Evolutionary conservation across 805 yeast genomes (phyloP).

Genomic region (Saccharomycopsis fodiens): DNA sequence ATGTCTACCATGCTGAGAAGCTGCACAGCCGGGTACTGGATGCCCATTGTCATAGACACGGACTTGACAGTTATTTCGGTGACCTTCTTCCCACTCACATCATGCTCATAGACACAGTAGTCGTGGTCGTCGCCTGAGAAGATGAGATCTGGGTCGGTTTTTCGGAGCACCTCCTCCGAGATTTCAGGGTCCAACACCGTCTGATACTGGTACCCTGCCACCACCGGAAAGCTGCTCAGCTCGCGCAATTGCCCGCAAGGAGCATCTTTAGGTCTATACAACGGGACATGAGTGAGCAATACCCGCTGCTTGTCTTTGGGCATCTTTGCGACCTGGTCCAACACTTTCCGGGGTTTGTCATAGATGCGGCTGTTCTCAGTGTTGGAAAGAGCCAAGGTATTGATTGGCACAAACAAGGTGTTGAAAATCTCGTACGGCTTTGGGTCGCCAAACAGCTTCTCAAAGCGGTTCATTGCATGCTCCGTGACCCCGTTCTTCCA

Average conservation of each 20-base stretch:
- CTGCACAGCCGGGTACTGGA: conserved; percentile 78
- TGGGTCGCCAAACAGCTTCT: conserved; percentile 62
- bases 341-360: conserved; percentile 41
- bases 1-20: conserved; percentile 59
- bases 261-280: conserved; percentile 57
- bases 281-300: conserved; percentile 80
- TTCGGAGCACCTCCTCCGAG: conserved; percentile 48
- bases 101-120: conserved; percentile 72
- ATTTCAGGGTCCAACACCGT: conserved; percentile 64
- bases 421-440: conserved; percentile 42
- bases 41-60: conserved; percentile 90
- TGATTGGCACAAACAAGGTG: conserved; percentile 69
- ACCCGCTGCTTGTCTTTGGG: conserved; percentile 46
- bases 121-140: conserved; percentile 98
- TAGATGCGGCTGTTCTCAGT: conserved; percentile 37
- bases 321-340: conserved; percentile 33
- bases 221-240: conserved; percentile 57
- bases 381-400: conserved; percentile 78
- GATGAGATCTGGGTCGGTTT: conserved; percentile 56
- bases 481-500: conserved; percentile 69
- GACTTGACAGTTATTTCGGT: conserved; percentile 81
- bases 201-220: conserved; percentile 78
- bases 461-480: conserved; percentile 54
- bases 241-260: conserved; percentile 77
- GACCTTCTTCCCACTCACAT: conserved; percentile 24